Evolutionary conservation across 768 basidiomycete species (phyloP).

Genomic region (Podaxis sp.): DNA sequence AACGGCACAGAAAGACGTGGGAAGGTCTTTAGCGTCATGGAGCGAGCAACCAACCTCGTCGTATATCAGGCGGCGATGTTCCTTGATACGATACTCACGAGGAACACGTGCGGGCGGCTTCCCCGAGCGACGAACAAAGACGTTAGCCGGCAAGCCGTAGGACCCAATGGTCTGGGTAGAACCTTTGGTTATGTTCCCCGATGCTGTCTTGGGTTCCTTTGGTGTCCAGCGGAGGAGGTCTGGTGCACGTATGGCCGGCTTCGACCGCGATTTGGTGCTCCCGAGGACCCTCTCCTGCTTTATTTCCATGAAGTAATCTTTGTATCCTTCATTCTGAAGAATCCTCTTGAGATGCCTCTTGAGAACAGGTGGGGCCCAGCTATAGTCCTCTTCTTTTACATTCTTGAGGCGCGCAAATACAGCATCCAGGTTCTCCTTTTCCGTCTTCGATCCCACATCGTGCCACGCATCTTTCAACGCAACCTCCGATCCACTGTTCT

Average conservation of each 20-base stretch:
- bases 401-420: slow-evolving; percentile 15
- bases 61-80: slow-evolving; percentile 3
- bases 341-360: not conserved
- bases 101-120: not conserved
- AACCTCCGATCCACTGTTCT: too few relatives aligned
- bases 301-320: not conserved
- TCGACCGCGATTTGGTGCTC: not conserved
- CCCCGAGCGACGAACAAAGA: not conserved
- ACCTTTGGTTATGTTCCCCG: not conserved
- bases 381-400: not conserved
- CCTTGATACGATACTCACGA: not conserved
- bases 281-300: not conserved
- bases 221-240: not conserved
- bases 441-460: too few relatives aligned
- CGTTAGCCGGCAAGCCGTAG: not conserved
- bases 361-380: not conserved
- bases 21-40: slow-evolving; percentile 29
- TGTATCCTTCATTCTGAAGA: not conserved
- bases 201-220: not conserved
- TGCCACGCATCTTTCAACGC: too few relatives aligned
- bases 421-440: too few relatives aligned
- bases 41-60: slow-evolving; percentile 6
- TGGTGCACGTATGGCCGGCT: not conserved
- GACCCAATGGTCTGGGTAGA: not conserved
- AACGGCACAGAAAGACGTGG: not conserved